phyloP scores from a whole-genome alignment of 2,329 filamentous ascomycete species.

The Leptographium procerum region DNA sequence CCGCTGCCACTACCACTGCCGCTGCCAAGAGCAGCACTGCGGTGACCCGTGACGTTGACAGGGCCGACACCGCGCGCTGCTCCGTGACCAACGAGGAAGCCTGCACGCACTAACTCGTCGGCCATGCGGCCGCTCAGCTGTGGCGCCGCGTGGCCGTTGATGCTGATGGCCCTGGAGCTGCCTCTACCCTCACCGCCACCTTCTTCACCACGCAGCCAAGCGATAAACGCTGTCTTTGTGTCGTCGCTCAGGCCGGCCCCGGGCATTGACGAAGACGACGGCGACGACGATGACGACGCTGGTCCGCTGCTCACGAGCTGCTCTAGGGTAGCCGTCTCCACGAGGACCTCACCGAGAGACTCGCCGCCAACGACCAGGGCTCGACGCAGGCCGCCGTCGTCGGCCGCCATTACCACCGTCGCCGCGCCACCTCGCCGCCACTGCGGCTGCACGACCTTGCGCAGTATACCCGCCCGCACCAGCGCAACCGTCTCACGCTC shows the following conservation, averaged over 20 bases:
- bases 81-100: conserved; percentile 49
- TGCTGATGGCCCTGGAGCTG: conserved; percentile 3
- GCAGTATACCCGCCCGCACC: conserved; percentile 41
- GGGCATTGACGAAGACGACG: no score
- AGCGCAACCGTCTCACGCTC: conserved; percentile 59
- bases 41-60: conserved; percentile 21
- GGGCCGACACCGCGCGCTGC: conserved; percentile 10
- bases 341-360: conserved; percentile 44
- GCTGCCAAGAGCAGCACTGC: not conserved
- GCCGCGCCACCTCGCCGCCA: conserved; percentile 26
- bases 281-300: no score
- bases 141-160: conserved; percentile 6
- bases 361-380: conserved; percentile 8
- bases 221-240: conserved; percentile 39
- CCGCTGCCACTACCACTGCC: not conserved
- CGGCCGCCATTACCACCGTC: conserved; percentile 35
- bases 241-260: conserved; percentile 22
- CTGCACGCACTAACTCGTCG: conserved; percentile 49
- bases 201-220: conserved; percentile 37
- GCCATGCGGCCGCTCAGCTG: conserved; percentile 33
- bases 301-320: conserved; percentile 26
- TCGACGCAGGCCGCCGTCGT: conserved; percentile 26
- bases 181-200: conserved; percentile 18
- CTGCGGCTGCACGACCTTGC: conserved; percentile 48
- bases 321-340: conserved; percentile 46